These are phyloP conservation scores for Vigna angularis DNA, from an alignment of 306 rosid species.

Conservation along the genomic window DNA sequence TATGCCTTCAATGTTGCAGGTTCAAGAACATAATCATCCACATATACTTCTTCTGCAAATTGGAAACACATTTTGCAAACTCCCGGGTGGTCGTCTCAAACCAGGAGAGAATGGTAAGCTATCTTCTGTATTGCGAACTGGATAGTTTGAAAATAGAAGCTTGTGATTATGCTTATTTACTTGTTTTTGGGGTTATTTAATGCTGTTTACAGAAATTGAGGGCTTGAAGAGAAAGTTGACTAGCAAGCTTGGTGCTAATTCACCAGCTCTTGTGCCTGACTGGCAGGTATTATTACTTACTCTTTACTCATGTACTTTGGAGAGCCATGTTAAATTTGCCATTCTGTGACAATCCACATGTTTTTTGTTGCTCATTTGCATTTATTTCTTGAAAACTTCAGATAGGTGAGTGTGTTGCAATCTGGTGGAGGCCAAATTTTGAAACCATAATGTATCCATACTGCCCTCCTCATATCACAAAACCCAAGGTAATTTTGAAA, in stretches of 20 bases:
- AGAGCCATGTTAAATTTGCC: constrained; percentile 5
- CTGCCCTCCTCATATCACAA: constrained; percentile 98
- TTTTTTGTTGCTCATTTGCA: constrained; percentile 32
- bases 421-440: constrained; percentile 99
- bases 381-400: constrained; percentile 47
- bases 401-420: constrained; percentile 99
- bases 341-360: background rate
- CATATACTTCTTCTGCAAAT: constrained; percentile 98
- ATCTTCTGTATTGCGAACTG: constrained; percentile 15
- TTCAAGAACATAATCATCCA: constrained; percentile 98
- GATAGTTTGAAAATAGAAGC: constrained; percentile 14
- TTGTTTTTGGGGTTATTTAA: constrained; percentile 24
- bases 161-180: constrained; percentile 21
- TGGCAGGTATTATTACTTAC: constrained; percentile 75
- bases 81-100: constrained; percentile 98
- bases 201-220: constrained; percentile 68
- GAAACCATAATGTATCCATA: constrained; percentile 98
- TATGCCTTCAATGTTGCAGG: constrained; percentile 58
- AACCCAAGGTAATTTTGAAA: constrained; percentile 85
- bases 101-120: constrained; percentile 95
- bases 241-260: constrained; percentile 97
- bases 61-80: constrained; percentile 98
- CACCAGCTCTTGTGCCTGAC: constrained; percentile 79
- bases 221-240: constrained; percentile 96
- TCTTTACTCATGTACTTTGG: constrained; percentile 6